These are phyloP conservation scores for Astrothelium macrocarpum DNA, from an alignment of 495 filamentous ascomycete species.

Conservation along the genomic window DNA sequence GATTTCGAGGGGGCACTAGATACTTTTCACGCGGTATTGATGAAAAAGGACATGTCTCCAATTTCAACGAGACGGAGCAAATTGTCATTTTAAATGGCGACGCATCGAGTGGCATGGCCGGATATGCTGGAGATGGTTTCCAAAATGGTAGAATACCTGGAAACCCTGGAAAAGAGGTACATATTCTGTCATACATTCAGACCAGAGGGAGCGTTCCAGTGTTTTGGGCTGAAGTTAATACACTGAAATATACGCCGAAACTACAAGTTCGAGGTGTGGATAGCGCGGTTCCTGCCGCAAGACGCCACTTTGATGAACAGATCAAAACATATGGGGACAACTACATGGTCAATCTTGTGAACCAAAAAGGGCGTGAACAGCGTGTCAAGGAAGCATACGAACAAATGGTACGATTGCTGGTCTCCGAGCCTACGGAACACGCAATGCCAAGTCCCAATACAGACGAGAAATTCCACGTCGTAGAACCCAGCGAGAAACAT, in stretches of 20 bases:
- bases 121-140: slow-evolving; percentile 70
- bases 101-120: slow-evolving; percentile 57
- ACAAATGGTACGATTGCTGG: slow-evolving; percentile 64
- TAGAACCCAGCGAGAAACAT: slow-evolving; percentile 54
- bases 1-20: slow-evolving; percentile 78
- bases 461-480: slow-evolving; percentile 67
- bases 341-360: slow-evolving; percentile 92
- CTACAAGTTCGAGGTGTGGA: slow-evolving; percentile 80
- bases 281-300: slow-evolving; percentile 66
- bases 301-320: slow-evolving; percentile 83
- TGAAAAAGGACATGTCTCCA: slow-evolving; percentile 84
- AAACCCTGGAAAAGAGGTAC: slow-evolving; percentile 57
- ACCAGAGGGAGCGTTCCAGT: slow-evolving; percentile 90
- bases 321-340: slow-evolving; percentile 90
- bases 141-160: slow-evolving; percentile 56
- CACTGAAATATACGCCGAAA: slow-evolving; percentile 76
- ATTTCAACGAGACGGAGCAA: slow-evolving; percentile 98
- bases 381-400: slow-evolving; percentile 87
- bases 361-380: slow-evolving; percentile 83
- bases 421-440: slow-evolving; percentile 56
- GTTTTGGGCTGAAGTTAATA: slow-evolving; percentile 92
- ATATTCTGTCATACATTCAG: slow-evolving; percentile 88
- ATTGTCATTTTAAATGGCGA: slow-evolving; percentile 74
- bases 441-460: slow-evolving; percentile 46
- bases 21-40: slow-evolving; percentile 93